These are phyloP conservation scores for Magnolia changhungtana DNA, from an alignment of 164 flowering plant species.

Conservation along the genomic window DNA sequence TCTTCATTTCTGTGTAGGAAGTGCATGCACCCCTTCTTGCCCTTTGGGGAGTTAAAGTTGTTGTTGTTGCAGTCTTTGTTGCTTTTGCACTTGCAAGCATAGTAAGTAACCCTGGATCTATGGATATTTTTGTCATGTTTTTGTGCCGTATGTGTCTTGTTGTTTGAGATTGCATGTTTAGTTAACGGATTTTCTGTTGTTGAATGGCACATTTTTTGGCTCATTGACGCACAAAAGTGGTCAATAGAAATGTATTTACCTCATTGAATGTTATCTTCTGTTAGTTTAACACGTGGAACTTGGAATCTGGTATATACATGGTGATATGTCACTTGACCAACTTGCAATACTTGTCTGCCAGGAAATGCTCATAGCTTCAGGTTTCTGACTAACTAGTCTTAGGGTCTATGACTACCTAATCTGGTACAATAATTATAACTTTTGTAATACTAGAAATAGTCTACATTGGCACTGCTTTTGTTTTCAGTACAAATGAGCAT, in stretches of 20 bases:
- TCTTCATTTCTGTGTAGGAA: slow-evolving; percentile 47
- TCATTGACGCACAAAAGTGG: background rate
- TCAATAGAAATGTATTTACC: background rate
- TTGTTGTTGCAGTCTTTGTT: slow-evolving; percentile 62
- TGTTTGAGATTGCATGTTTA: background rate
- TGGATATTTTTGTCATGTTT: background rate
- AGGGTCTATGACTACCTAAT: no score
- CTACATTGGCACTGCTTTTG: no score
- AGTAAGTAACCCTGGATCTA: slow-evolving; percentile 47
- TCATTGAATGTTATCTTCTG: background rate
- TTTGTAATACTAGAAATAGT: no score
- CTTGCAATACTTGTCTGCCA: no score
- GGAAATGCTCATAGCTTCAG: no score
- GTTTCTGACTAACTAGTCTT: no score
- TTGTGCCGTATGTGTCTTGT: background rate
- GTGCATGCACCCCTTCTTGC: slow-evolving; percentile 85
- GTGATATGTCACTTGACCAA: no score
- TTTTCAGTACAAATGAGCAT: no score
- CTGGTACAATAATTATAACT: no score
- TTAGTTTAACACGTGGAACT: background rate
- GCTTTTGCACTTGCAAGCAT: slow-evolving; percentile 84
- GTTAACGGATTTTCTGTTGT: background rate
- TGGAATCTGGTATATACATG: no score
- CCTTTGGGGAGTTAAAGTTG: slow-evolving; percentile 76
- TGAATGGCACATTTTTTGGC: background rate